phyloP scores from a whole-genome alignment of 192 early-diverging fungal genomes.

The Coemansia sp. region DNA sequence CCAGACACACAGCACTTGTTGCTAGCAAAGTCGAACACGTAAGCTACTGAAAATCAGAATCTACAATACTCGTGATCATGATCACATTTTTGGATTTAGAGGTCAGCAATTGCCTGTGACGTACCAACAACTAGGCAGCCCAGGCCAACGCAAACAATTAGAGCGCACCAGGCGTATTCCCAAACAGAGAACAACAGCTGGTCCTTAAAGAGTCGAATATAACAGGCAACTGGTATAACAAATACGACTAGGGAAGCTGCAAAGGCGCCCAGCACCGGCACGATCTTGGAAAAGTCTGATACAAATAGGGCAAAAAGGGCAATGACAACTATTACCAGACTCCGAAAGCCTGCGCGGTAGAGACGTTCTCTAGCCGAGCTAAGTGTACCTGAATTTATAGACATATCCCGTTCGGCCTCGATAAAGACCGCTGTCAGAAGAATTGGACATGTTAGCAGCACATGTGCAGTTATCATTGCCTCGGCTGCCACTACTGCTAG shows the following conservation, averaged over 20 bases:
- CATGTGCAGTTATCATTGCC: conserved; percentile 76
- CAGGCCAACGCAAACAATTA: conserved; percentile 37
- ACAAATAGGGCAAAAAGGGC: conserved; percentile 64
- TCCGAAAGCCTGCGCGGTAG: conserved; percentile 58
- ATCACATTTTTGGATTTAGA: conserved; percentile 7
- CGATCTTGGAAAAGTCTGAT: conserved; percentile 76
- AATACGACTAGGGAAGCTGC: conserved; percentile 77
- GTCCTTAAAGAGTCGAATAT: conserved; percentile 59
- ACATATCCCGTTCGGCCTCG: conserved; percentile 67
- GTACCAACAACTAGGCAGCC: conserved; percentile 47
- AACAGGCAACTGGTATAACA: conserved; percentile 75
- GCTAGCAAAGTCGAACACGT: background rate
- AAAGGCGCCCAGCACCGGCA: conserved; percentile 81
- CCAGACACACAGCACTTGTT: background rate
- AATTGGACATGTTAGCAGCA: conserved; percentile 79
- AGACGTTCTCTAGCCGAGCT: conserved; percentile 43
- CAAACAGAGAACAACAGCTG: conserved; percentile 19
- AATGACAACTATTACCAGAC: conserved; percentile 57
- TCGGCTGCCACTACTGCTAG: conserved; percentile 61
- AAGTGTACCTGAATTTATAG: conserved; percentile 52
- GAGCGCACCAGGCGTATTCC: conserved; percentile 45
- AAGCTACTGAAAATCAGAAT: conserved; percentile 2
- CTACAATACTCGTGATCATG: background rate
- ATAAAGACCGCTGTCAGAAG: conserved; percentile 71
- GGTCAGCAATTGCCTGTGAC: conserved; percentile 32